Conservation (phyloP, 495 filamentous ascomycete genomes). For the Trichoderma erinaceum region DNA sequence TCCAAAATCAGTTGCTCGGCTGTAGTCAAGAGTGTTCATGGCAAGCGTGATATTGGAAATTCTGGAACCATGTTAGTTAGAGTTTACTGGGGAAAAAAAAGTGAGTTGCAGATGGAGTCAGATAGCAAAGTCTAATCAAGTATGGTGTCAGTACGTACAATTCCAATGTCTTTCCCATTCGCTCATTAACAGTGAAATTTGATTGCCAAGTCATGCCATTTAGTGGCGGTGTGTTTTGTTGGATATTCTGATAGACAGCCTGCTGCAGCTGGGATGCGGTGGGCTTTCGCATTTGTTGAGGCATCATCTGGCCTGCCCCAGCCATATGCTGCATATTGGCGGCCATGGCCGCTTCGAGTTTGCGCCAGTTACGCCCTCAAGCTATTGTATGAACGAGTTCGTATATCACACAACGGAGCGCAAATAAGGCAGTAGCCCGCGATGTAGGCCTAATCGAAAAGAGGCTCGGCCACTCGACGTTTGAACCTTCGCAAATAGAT, state of each 20-base stretch:
- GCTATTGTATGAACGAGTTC: not conserved
- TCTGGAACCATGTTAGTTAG: constrained; percentile 19
- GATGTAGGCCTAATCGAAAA: not conserved
- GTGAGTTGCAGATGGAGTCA: too few relatives aligned
- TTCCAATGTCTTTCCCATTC: constrained; percentile 25
- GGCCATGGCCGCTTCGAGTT: constrained; percentile 40
- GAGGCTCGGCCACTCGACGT: not conserved
- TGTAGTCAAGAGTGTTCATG: constrained; percentile 25
- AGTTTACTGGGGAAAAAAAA: not conserved
- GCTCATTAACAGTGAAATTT: constrained; percentile 23
- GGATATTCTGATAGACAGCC: constrained; percentile 20
- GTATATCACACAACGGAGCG: not conserved
- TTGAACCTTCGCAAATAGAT: not conserved
- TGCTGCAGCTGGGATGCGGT: constrained; percentile 21
- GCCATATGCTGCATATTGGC: constrained; percentile 43
- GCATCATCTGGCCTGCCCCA: constrained; percentile 30
- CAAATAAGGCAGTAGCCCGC: not conserved
- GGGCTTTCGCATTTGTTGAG: constrained; percentile 29
- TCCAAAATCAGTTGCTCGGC: constrained; percentile 26
- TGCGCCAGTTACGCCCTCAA: constrained; percentile 16
- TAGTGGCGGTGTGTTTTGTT: constrained; percentile 4
- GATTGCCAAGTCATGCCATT: constrained; percentile 24
- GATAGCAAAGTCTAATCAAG: not conserved
- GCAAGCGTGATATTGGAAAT: constrained; percentile 38
- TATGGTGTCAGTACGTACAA: constrained; percentile 22